Conservation (phyloP, 2,329 filamentous ascomycete genomes). For the Torrubiellomyces zombiae region DNA sequence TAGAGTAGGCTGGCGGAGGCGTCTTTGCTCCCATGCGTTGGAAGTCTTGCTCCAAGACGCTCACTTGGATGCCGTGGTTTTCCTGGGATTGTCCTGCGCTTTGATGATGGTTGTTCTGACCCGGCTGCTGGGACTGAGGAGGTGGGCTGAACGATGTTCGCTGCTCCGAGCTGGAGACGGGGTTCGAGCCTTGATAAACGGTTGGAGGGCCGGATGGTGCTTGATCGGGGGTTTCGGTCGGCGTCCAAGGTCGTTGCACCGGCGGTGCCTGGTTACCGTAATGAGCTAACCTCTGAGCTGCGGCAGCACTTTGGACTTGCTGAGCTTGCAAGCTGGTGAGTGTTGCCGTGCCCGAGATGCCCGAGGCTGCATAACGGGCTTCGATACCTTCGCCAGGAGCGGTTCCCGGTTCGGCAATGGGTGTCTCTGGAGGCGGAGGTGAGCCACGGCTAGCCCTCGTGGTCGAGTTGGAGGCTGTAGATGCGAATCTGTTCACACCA, state of each 20-base stretch:
- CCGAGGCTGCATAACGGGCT: conserved; percentile 76
- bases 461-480: conserved; percentile 84
- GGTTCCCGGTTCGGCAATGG: conserved; percentile 54
- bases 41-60: conserved; percentile 73
- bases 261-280: conserved; percentile 37
- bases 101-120: neutral
- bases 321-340: conserved; percentile 53
- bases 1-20: conserved; percentile 91
- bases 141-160: conserved; percentile 25
- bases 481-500: conserved; percentile 47
- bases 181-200: conserved; percentile 73
- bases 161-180: conserved; percentile 38
- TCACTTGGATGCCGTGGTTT: conserved; percentile 34
- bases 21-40: conserved; percentile 67
- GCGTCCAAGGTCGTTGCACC: conserved; percentile 64
- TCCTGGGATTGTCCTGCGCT: conserved; percentile 11
- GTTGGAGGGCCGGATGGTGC: conserved; percentile 80
- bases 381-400: conserved; percentile 72
- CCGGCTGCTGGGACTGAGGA: conserved; percentile 16
- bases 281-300: conserved; percentile 63
- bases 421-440: conserved; percentile 86
- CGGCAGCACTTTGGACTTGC: conserved; percentile 54
- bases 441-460: conserved; percentile 84
- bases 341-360: conserved; percentile 74
- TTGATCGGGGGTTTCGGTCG: conserved; percentile 74